Conservation (phyloP, 78 protist species). For the Monosiga brevicollis region DNA sequence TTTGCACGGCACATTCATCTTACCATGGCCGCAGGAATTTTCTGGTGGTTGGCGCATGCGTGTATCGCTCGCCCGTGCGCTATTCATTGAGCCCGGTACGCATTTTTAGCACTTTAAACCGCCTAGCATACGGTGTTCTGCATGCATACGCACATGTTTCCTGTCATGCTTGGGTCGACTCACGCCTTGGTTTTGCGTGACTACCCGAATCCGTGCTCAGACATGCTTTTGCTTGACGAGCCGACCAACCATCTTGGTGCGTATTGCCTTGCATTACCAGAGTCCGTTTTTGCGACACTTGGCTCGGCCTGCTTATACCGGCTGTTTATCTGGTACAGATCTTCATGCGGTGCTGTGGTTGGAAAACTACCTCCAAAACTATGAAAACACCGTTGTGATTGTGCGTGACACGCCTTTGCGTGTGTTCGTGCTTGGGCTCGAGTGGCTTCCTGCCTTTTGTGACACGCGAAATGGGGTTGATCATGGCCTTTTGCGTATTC, state of each 20-base stretch:
- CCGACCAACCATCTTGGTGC: not conserved
- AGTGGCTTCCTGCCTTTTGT: not conserved
- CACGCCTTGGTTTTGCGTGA: not conserved
- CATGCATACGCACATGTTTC: not conserved
- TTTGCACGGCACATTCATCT: too few species aligned
- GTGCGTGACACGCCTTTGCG: not conserved
- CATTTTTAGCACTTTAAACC: not conserved
- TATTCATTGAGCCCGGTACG: conserved; percentile 70
- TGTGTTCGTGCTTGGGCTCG: not conserved
- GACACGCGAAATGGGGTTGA: too few species aligned
- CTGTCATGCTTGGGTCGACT: not conserved
- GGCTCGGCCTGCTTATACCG: too few species aligned
- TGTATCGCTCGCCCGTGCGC: conserved; percentile 82
- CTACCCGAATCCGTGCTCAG: not conserved
- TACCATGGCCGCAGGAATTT: conserved; percentile 2
- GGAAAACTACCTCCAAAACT: conserved; percentile 50
- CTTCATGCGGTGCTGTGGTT: conserved; percentile 84
- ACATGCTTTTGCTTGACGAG: not conserved
- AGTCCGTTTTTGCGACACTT: too few species aligned
- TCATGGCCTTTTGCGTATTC: too few species aligned
- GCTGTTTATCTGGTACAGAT: too few species aligned
- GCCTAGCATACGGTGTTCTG: not conserved
- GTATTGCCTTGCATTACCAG: too few species aligned
- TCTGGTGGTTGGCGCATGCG: conserved; percentile 97
- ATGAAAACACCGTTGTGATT: conserved; percentile 27